Conservation (phyloP, 805 yeast genomes). For the Ascoidea tarda region DNA sequence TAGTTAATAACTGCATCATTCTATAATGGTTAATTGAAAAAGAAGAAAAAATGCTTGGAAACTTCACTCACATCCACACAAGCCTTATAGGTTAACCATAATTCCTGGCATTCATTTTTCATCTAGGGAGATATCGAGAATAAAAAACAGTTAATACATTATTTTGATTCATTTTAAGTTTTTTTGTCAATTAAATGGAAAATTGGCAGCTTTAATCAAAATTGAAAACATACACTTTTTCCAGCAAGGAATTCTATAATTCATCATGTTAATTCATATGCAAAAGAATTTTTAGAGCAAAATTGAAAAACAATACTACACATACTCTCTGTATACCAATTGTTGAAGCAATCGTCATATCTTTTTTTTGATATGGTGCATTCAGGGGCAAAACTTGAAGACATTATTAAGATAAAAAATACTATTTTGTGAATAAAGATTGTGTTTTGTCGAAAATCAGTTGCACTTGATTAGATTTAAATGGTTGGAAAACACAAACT, state of each 20-base stretch:
- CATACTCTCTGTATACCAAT: conserved; percentile 82
- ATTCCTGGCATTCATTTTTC: conserved; percentile 79
- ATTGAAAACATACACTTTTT: conserved; percentile 23
- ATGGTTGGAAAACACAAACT: no score
- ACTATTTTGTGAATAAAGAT: background rate
- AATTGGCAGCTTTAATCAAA: background rate
- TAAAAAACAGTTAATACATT: background rate
- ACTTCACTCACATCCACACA: conserved; percentile 56
- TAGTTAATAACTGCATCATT: conserved; percentile 1
- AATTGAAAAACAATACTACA: conserved; percentile 4
- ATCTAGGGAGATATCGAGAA: conserved; percentile 18
- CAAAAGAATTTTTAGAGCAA: background rate
- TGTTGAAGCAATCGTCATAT: conserved; percentile 88
- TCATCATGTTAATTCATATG: conserved; percentile 1
- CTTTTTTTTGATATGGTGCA: conserved; percentile 76
- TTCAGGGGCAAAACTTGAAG: conserved; percentile 92
- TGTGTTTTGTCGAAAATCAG: no score
- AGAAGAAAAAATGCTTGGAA: background rate
- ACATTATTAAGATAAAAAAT: conserved; percentile 26
- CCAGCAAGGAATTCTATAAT: conserved; percentile 27
- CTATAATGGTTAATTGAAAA: background rate
- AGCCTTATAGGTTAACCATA: conserved; percentile 80
- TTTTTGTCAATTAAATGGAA: background rate
- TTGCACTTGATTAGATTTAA: no score
- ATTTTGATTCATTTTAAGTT: background rate